Evolutionary conservation across 148 eudicot genomes (phyloP), one percentile per base, ranked within the genome.

Genomic region (Vaccinium darrowii): DNA sequence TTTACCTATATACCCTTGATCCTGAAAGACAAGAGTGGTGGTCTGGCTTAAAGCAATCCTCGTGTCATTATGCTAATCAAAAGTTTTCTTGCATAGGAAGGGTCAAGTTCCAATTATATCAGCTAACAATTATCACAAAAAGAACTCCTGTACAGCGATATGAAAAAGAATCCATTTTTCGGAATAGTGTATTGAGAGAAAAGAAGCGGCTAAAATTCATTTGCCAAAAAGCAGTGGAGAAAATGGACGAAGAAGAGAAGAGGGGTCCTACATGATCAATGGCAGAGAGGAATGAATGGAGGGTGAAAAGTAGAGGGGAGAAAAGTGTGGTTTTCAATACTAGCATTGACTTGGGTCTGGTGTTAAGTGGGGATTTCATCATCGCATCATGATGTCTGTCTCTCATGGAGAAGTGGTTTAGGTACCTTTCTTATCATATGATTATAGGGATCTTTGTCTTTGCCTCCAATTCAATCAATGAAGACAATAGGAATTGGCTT

Each of bases 301-400:
- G 30, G 56, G 56, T 43, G 47, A 43, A 12, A 52, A 9, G 56
- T 19, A 27, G 79, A 8, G 56, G 33, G n/a, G 16, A 11, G 8
- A 9, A 43, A 52, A 27, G 62, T 39, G 63, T 79, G 63, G 81
- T 54, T 79, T 79, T 79, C 65, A 53, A 53, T 52, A 33, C 36
- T 33, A 54, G 81, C 63, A 79, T 79, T 79, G 81, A 79, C 65
- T 79, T 54, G 81, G 36, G 36, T 33, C 36, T 33, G 36, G 36
- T 16, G 60, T 13, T 13, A 8, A 27, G 21, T 79, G 43, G 54
- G 74, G 74, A 39, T 21, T 62, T 60, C 73, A 43, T 43, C 47
- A 58, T 60, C 39, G 16, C 10, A 33, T 33, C 30, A 60, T 23
- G 50, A 53, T 25, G 8, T 52, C 57, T 12, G 6, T 30, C 53